phyloP scores from a whole-genome alignment of 495 filamentous ascomycete species.

The Aspergillus indologenus region DNA sequence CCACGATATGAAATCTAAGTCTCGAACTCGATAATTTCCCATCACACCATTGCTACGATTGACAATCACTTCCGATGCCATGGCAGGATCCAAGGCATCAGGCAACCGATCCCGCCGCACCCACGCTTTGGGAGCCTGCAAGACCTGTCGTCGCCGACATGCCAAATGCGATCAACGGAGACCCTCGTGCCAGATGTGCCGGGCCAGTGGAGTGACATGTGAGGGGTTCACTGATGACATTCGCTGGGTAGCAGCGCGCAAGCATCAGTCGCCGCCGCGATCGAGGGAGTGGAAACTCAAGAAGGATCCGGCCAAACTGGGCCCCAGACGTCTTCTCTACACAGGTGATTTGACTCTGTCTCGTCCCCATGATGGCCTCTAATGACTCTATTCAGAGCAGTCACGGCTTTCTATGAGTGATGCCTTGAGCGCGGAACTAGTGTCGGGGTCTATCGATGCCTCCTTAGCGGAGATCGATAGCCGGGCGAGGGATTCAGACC shows the following conservation, averaged over 20 bases:
- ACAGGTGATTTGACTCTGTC: slow-evolving; percentile 20
- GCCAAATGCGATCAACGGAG: slow-evolving; percentile 41
- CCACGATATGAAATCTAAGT: too few relatives aligned
- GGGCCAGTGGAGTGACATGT: slow-evolving; percentile 25
- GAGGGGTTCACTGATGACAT: slow-evolving; percentile 34
- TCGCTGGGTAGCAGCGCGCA: slow-evolving; percentile 26
- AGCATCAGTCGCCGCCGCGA: slow-evolving; percentile 2
- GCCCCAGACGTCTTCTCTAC: slow-evolving; percentile 33
- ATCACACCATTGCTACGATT: not conserved
- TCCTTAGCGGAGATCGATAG: slow-evolving; percentile 33
- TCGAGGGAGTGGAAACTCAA: slow-evolving; percentile 1
- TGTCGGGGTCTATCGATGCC: slow-evolving; percentile 32
- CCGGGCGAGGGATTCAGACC: slow-evolving; percentile 24
- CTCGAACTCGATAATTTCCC: too few relatives aligned
- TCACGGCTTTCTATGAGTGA: slow-evolving; percentile 34
- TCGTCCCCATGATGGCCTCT: not conserved
- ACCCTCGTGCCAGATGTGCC: slow-evolving; percentile 34
- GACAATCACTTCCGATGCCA: not conserved
- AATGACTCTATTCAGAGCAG: slow-evolving; percentile 19
- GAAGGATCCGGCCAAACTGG: slow-evolving; percentile 17
- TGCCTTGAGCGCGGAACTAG: slow-evolving; percentile 21
- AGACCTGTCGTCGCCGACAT: slow-evolving; percentile 37
- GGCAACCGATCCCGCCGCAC: slow-evolving; percentile 26
- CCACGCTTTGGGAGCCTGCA: slow-evolving; percentile 34
- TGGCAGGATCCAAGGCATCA: slow-evolving; percentile 17